Conservation (phyloP, 352 stramenopile genomes). For the Phytophthora pinifolia region DNA sequence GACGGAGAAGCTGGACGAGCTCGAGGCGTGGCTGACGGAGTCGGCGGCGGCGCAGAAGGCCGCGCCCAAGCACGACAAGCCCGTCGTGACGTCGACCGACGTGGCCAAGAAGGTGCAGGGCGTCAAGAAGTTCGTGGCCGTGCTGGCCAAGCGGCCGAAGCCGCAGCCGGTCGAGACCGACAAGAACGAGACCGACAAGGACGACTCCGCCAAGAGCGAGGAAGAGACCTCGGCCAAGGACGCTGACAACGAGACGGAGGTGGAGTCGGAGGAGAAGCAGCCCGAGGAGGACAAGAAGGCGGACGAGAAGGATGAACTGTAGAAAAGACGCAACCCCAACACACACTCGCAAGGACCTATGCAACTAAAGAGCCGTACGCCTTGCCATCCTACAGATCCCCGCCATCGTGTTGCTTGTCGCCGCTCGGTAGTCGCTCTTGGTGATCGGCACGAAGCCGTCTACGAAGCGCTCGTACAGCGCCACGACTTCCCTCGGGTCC, state of each 20-base stretch:
- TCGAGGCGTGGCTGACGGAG: slow-evolving; percentile 82
- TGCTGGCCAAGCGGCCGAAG: slow-evolving; percentile 82
- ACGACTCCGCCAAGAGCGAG: slow-evolving; percentile 28
- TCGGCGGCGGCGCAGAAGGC: slow-evolving; percentile 62
- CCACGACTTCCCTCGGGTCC: slow-evolving; percentile 34
- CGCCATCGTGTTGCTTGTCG: slow-evolving; percentile 4
- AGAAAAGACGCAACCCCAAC: slow-evolving; percentile 43
- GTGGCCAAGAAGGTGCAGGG: slow-evolving; percentile 85
- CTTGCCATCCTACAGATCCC: slow-evolving; percentile 17
- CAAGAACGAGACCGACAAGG: slow-evolving; percentile 41
- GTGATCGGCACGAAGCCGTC: slow-evolving; percentile 43
- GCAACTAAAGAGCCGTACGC: slow-evolving; percentile 26
- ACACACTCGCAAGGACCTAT: slow-evolving; percentile 19
- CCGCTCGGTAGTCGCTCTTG: slow-evolving; percentile 33
- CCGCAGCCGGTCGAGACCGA: slow-evolving; percentile 48
- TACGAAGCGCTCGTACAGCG: slow-evolving; percentile 40
- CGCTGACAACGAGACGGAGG: slow-evolving; percentile 21
- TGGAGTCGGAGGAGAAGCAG: slow-evolving; percentile 21
- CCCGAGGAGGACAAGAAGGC: slow-evolving; percentile 28
- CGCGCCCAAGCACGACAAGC: slow-evolving; percentile 71
- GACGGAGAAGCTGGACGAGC: slow-evolving; percentile 81
- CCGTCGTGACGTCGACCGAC: slow-evolving; percentile 86
- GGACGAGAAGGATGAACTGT: slow-evolving; percentile 57
- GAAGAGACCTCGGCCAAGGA: slow-evolving; percentile 30
- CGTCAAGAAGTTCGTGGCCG: slow-evolving; percentile 81